Percentiles rank a stretch among this genome's conserved stretches.
Evolutionary conservation across 2,329 filamentous ascomycete species (phyloP).

Genomic region (Bertia moriformis): DNA sequence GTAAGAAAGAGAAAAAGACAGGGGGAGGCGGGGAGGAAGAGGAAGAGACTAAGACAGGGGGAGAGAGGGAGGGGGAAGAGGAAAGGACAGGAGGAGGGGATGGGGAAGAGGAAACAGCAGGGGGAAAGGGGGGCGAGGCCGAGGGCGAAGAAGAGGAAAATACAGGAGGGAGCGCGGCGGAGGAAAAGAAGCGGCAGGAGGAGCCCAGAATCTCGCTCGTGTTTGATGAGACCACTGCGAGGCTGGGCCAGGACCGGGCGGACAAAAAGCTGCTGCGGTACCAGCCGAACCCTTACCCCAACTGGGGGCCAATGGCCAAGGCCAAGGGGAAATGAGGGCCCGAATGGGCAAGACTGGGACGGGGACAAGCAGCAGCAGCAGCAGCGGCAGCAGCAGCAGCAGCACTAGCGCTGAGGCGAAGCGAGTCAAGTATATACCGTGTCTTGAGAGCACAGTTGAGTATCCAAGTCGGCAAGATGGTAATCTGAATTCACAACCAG

Average conservation of each 20-base stretch:
- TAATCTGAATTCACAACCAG: no score
- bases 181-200: slow-evolving; percentile 13
- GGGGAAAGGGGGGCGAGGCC: not conserved
- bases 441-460: no score
- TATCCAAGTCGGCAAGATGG: no score
- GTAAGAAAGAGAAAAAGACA: slow-evolving; percentile 23
- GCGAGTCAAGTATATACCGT: no score
- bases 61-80: no score
- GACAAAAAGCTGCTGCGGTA: slow-evolving; percentile 66
- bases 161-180: no score
- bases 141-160: not conserved
- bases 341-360: no score
- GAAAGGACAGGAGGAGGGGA: no score
- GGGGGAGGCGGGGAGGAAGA: slow-evolving; percentile 9
- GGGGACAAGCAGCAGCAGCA: no score
- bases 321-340: no score
- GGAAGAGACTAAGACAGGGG: not conserved
- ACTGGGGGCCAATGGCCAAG: slow-evolving; percentile 76
- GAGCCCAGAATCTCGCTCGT: slow-evolving; percentile 34
- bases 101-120: not conserved
- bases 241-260: slow-evolving; percentile 55
- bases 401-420: no score
- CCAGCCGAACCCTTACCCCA: slow-evolving; percentile 75
- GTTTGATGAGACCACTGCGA: slow-evolving; percentile 59
- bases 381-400: no score